Evolutionary conservation across 345 rosid species (phyloP).

Genomic region (Combretum micranthum): DNA sequence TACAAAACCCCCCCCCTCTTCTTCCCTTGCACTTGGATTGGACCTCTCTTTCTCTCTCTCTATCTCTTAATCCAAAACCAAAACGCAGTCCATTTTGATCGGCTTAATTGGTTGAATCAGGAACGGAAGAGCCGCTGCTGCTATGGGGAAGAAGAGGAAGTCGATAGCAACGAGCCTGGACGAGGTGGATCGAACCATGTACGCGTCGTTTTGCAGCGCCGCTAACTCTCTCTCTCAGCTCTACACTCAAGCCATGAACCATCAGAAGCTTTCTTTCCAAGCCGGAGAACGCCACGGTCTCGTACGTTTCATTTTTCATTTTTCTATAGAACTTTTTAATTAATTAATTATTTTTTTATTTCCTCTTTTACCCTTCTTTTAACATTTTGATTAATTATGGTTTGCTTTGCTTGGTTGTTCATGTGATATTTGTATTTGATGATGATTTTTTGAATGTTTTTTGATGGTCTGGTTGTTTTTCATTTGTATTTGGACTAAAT

Average conservation of each 20-base stretch:
- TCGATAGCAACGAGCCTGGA: slow-evolving; percentile 79
- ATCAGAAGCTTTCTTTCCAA: slow-evolving; percentile 62
- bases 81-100: not conserved
- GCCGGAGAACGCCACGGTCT: slow-evolving; percentile 74
- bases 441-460: not conserved
- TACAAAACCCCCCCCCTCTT: too few relatives aligned
- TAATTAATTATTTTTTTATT: not conserved
- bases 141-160: slow-evolving; percentile 92
- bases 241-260: slow-evolving; percentile 75
- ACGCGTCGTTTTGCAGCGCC: slow-evolving; percentile 80
- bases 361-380: not conserved
- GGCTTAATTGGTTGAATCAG: slow-evolving; percentile 1
- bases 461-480: not conserved
- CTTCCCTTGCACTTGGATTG: too few relatives aligned
- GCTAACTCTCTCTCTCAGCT: slow-evolving; percentile 89
- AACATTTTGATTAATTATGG: not conserved
- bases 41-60: too few relatives aligned
- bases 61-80: too few relatives aligned
- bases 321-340: too few relatives aligned
- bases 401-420: not conserved
- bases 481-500: not conserved
- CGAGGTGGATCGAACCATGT: slow-evolving; percentile 96
- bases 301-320: slow-evolving; percentile 16
- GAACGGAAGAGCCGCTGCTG: not conserved
- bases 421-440: not conserved